Evolutionary conservation across 148 eudicot genomes (phyloP).

Genomic region (Dysphania ambrosioides): DNA sequence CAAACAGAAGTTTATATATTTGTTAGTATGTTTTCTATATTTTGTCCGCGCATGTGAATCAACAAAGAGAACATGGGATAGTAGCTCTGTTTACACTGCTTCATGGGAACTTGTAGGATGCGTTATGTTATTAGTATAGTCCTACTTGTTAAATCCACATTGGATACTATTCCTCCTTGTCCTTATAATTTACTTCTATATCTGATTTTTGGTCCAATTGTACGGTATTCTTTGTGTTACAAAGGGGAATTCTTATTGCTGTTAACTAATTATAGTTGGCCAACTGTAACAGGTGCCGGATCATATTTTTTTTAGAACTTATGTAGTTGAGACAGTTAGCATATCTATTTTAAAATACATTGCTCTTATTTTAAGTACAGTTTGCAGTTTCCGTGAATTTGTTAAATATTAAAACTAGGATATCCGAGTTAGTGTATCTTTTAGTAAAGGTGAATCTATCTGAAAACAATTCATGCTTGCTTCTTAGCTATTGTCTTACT

Average conservation of each 20-base stretch:
- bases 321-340: slow-evolving; percentile 1
- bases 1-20: slow-evolving; percentile 18
- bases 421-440: not conserved
- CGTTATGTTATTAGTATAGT: slow-evolving; percentile 5
- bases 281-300: slow-evolving; percentile 9
- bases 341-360: not conserved
- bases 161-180: not conserved
- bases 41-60: slow-evolving; percentile 24
- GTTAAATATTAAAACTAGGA: not conserved
- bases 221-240: not conserved
- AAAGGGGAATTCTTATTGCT: not conserved
- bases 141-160: slow-evolving; percentile 19
- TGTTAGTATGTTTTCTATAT: slow-evolving; percentile 7
- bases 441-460: not conserved
- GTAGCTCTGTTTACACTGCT: slow-evolving; percentile 7
- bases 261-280: slow-evolving; percentile 11
- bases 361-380: not conserved
- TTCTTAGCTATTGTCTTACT: not conserved
- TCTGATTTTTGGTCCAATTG: slow-evolving; percentile 9
- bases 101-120: slow-evolving; percentile 9
- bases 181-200: not conserved
- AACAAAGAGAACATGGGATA: slow-evolving; percentile 17
- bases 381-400: not conserved
- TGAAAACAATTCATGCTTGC: slow-evolving; percentile 2
- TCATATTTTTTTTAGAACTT: slow-evolving; percentile 7